These are phyloP conservation scores for Populus deltoides DNA, from an alignment of 345 rosid species.

Conservation along the genomic window DNA sequence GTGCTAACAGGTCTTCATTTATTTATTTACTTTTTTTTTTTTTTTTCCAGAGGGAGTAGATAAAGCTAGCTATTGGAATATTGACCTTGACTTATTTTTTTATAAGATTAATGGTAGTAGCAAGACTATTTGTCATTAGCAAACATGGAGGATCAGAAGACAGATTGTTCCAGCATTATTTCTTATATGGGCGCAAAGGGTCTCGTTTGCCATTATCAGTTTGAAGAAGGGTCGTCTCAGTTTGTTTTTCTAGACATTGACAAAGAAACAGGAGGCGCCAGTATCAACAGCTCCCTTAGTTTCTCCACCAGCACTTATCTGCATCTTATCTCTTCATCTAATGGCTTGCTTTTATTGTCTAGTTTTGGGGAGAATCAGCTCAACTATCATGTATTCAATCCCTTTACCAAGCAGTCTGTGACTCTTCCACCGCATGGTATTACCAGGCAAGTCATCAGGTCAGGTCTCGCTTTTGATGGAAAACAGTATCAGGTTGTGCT, in stretches of 20 bases:
- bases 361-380: background rate
- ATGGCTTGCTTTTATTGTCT: constrained; percentile 13
- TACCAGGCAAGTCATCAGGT: background rate
- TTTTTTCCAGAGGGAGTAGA: no score
- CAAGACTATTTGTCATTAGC: no score
- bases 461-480: constrained; percentile 17
- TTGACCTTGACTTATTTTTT: no score
- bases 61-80: no score
- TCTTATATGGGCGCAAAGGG: background rate
- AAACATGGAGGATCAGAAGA: no score
- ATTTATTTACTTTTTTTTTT: no score
- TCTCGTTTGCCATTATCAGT: constrained; percentile 15
- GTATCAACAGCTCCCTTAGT: constrained; percentile 1
- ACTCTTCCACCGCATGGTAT: constrained; percentile 9
- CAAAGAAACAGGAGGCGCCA: background rate
- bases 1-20: no score
- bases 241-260: constrained; percentile 5
- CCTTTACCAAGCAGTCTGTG: background rate
- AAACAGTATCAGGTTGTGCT: constrained; percentile 16
- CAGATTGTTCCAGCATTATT: background rate
- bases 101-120: no score
- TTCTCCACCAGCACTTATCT: constrained; percentile 7
- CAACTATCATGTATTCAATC: constrained; percentile 16
- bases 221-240: constrained; percentile 9
- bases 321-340: constrained; percentile 8